A percentile compares a stretch with the other conserved stretches of the same genome.
phyloP scores from a whole-genome alignment of 192 early-diverging fungal genomes.

The Coemansia sp. region DNA sequence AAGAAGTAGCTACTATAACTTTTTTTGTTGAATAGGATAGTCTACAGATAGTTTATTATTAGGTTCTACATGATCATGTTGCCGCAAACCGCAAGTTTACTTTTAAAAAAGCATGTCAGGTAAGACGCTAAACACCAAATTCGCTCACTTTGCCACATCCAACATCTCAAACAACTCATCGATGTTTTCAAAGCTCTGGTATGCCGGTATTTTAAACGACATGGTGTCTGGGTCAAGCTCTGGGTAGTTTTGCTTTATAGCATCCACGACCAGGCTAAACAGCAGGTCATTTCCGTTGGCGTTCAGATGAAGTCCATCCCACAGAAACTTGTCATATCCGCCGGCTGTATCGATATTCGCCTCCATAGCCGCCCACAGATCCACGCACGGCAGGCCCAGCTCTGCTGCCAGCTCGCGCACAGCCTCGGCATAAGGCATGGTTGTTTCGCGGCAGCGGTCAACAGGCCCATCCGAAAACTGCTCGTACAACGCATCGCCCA shows the following conservation, averaged over 20 bases:
- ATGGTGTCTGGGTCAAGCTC: conserved; percentile 26
- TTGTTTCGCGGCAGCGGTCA: conserved; percentile 6
- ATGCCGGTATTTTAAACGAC: conserved; percentile 15
- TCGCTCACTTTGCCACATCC: no score
- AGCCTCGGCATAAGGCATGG: conserved; percentile 16
- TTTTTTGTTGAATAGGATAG: no score
- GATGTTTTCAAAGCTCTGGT: not conserved
- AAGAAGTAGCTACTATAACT: no score
- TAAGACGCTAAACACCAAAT: no score
- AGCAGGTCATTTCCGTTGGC: conserved; percentile 38
- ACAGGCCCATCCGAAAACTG: not conserved
- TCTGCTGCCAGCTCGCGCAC: conserved; percentile 6
- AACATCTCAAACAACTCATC: conserved; percentile 4
- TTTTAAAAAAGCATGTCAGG: no score
- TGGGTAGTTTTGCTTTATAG: conserved; percentile 8
- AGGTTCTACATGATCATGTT: no score
- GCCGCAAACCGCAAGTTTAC: no score
- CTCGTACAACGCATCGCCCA: conserved; percentile 18
- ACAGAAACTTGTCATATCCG: conserved; percentile 16
- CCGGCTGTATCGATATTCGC: not conserved
- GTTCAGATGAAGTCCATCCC: conserved; percentile 41
- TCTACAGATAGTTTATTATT: no score
- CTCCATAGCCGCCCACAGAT: conserved; percentile 41
- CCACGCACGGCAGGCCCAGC: conserved; percentile 18
- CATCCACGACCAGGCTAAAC: conserved; percentile 12